Percentiles rank a stretch among this genome's conserved stretches.
Evolutionary conservation across 2,329 filamentous ascomycete species (phyloP).

Genomic region (Rhynchosporium agropyri): DNA sequence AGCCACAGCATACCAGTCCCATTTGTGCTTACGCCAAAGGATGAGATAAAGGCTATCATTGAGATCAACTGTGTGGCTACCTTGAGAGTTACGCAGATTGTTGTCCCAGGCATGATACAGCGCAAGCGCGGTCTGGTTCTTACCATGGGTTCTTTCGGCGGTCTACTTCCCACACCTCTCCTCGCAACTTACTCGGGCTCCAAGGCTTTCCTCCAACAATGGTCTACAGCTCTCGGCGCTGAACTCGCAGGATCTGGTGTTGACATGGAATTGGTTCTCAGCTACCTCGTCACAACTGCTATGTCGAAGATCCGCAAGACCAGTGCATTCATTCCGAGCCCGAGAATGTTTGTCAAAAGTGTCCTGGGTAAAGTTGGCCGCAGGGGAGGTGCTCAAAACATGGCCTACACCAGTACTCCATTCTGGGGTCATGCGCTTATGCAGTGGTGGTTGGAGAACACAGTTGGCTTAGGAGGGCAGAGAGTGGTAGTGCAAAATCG

Average conservation of each 20-base stretch:
- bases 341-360: constrained; percentile 78
- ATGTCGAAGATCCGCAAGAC: constrained; percentile 94
- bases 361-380: constrained; percentile 79
- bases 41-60: constrained; percentile 87
- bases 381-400: constrained; percentile 74
- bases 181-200: constrained; percentile 95
- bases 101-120: constrained; percentile 82
- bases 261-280: constrained; percentile 87
- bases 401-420: constrained; percentile 83
- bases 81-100: constrained; percentile 80
- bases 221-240: constrained; percentile 82
- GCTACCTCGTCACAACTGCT: constrained; percentile 90
- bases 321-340: constrained; percentile 76
- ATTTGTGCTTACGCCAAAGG: constrained; percentile 76
- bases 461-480: constrained; percentile 59
- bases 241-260: constrained; percentile 82
- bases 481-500: constrained; percentile 63
- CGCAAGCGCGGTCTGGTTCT: constrained; percentile 87
- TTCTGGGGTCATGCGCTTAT: constrained; percentile 91
- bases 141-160: constrained; percentile 97
- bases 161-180: constrained; percentile 86
- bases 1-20: constrained; percentile 91
- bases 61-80: constrained; percentile 95
- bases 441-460: constrained; percentile 74
- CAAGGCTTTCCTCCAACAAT: constrained; percentile 97